Conservation (phyloP, 2,329 filamentous ascomycete genomes). For the Fusarium austroafricanum region DNA sequence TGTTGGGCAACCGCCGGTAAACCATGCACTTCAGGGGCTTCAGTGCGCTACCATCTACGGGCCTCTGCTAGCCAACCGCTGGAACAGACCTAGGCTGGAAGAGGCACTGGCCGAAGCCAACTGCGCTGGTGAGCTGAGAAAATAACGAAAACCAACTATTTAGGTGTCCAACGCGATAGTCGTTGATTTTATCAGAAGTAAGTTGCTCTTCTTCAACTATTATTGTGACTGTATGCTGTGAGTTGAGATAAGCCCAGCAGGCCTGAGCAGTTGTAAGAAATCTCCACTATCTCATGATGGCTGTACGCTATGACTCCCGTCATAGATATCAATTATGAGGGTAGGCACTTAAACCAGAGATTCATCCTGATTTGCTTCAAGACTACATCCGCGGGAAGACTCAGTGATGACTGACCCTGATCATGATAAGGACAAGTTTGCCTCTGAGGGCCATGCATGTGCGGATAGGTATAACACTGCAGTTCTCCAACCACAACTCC, state of each 20-base stretch:
- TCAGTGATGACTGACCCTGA: constrained; percentile 2
- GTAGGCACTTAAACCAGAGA: neutral
- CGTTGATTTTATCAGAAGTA: neutral
- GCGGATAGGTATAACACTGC: constrained; percentile 6
- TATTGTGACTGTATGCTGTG: neutral
- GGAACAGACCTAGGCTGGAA: constrained; percentile 36
- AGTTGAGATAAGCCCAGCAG: neutral
- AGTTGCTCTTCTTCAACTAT: neutral
- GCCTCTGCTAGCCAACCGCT: constrained; percentile 33
- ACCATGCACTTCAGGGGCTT: constrained; percentile 31
- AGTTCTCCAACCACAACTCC: neutral
- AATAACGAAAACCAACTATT: constrained; percentile 6
- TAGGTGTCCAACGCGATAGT: constrained; percentile 13
- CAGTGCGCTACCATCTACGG: constrained; percentile 21
- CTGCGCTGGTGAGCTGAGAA: constrained; percentile 1
- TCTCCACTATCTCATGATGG: constrained; percentile 18
- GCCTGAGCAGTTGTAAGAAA: neutral
- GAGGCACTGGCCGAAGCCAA: constrained; percentile 30
- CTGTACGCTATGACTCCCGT: constrained; percentile 30
- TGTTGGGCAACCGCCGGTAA: constrained; percentile 35
- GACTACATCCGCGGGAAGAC: neutral
- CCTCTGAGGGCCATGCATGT: constrained; percentile 9
- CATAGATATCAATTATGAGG: constrained; percentile 12
- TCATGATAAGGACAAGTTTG: constrained; percentile 28
- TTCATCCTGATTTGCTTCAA: neutral